A percentile compares a stretch with the other conserved stretches of the same genome.
Conservation (phyloP, 2,329 filamentous ascomycete species). For the Domatiomyces globalis region DNA sequence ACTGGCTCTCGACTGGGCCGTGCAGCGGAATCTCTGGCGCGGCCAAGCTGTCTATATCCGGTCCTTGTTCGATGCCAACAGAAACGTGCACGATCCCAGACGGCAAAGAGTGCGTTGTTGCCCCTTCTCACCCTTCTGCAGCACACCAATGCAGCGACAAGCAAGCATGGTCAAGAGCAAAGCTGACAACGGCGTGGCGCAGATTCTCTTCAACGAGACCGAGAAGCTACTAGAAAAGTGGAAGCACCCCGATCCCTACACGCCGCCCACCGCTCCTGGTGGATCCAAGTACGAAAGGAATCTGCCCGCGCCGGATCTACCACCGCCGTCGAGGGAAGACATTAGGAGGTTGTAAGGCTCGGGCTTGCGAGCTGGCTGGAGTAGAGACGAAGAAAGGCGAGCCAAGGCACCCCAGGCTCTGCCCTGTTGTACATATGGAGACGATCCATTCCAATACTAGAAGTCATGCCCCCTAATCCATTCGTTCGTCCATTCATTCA, state of each 20-base stretch:
- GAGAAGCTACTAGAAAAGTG: conserved; percentile 79
- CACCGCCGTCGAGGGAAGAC: conserved; percentile 27
- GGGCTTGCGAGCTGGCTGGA: background rate
- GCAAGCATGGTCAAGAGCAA: background rate
- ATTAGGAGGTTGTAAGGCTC: conserved; percentile 19
- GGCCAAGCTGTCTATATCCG: conserved; percentile 94
- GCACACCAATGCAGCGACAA: background rate
- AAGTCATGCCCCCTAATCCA: background rate
- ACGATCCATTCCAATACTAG: background rate
- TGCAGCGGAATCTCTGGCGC: conserved; percentile 84
- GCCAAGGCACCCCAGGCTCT: background rate
- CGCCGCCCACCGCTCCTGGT: conserved; percentile 78
- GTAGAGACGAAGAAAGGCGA: background rate
- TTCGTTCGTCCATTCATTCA: background rate
- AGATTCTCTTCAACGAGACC: conserved; percentile 77
- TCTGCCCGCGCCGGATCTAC: conserved; percentile 61
- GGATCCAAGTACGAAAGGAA: conserved; percentile 96
- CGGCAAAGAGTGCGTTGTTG: conserved; percentile 57
- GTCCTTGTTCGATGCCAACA: conserved; percentile 86
- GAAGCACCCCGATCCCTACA: conserved; percentile 96
- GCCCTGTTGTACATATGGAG: background rate
- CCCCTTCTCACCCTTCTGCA: background rate
- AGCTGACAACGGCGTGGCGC: conserved; percentile 9
- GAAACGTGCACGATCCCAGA: conserved; percentile 65
- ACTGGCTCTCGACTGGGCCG: conserved; percentile 86